These are phyloP conservation scores for Euptelea pleiosperma DNA, from an alignment of 164 flowering plant species.

Conservation along the genomic window DNA sequence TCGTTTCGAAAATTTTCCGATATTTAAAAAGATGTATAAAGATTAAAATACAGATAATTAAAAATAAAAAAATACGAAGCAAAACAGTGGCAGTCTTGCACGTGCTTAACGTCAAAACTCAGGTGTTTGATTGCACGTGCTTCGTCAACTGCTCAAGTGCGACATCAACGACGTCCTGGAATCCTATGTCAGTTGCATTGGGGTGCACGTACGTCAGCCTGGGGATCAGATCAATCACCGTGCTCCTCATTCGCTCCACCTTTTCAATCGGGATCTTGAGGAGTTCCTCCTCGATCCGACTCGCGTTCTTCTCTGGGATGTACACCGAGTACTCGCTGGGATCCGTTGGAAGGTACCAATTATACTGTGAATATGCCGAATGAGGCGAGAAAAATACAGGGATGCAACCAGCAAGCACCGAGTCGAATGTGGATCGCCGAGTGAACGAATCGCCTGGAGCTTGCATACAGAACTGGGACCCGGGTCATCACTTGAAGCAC, in stretches of 20 bases:
- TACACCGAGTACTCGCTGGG: constrained; percentile 42
- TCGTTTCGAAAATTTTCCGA: too few species aligned
- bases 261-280: constrained; percentile 23
- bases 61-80: too few species aligned
- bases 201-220: constrained; percentile 52
- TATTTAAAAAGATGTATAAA: too few species aligned
- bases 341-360: constrained; percentile 50
- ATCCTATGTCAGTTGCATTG: constrained; percentile 25
- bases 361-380: constrained; percentile 60
- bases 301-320: constrained; percentile 23
- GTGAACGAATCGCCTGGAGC: constrained; percentile 75
- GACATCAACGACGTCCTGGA: constrained; percentile 49
- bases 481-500: constrained; percentile 39
- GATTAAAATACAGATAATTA: too few species aligned
- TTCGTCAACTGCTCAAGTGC: constrained; percentile 32
- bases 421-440: constrained; percentile 59
- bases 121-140: constrained; percentile 23
- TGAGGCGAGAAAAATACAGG: constrained; percentile 66
- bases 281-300: constrained; percentile 32
- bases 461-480: constrained; percentile 53
- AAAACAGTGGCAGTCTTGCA: too few species aligned
- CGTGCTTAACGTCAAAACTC: too few species aligned
- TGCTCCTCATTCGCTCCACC: constrained; percentile 34
- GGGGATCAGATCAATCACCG: constrained; percentile 51
- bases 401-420: constrained; percentile 58